Evolutionary conservation across 176 grass and related monocot species (phyloP).

Genomic region (Lolium multiflorum): DNA sequence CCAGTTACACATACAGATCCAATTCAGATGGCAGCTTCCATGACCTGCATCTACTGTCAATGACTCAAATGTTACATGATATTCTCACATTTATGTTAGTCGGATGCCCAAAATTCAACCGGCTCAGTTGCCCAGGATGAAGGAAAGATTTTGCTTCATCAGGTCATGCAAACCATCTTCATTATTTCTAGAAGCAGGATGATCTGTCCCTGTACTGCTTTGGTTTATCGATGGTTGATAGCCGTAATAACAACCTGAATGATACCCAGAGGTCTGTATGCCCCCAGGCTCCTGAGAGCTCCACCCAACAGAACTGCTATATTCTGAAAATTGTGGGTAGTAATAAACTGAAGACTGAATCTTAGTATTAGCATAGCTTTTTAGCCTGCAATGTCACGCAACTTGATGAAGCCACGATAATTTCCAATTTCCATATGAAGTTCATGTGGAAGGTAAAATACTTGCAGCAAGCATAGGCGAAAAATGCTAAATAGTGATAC

Average conservation of each 20-base stretch:
- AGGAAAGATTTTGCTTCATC: slow-evolving; percentile 54
- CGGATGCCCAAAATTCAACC: slow-evolving; percentile 17
- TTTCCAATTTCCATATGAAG: background rate
- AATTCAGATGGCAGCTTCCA: slow-evolving; percentile 30
- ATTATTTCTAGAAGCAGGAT: slow-evolving; percentile 36
- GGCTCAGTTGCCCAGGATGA: slow-evolving; percentile 37
- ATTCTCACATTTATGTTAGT: slow-evolving; percentile 30
- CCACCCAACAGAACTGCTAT: slow-evolving; percentile 50
- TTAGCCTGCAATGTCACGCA: slow-evolving; percentile 50
- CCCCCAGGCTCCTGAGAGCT: background rate
- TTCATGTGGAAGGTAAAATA: background rate
- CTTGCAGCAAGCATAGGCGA: background rate
- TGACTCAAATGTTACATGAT: slow-evolving; percentile 5
- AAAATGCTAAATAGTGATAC: slow-evolving; percentile 10
- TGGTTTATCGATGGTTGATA: slow-evolving; percentile 62
- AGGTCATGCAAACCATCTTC: slow-evolving; percentile 42
- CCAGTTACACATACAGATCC: background rate
- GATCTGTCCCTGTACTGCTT: slow-evolving; percentile 37
- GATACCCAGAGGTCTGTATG: slow-evolving; percentile 41
- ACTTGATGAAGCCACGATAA: background rate
- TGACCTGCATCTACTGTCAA: slow-evolving; percentile 35
- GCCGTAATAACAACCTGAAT: slow-evolving; percentile 60
- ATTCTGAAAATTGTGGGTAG: slow-evolving; percentile 42
- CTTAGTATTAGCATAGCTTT: slow-evolving; percentile 53
- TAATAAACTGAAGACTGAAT: slow-evolving; percentile 40